Base-by-base conservation (phyloP, 2,329 filamentous ascomycete species). In the Aspergillus brunneoviolaceus region DNA sequence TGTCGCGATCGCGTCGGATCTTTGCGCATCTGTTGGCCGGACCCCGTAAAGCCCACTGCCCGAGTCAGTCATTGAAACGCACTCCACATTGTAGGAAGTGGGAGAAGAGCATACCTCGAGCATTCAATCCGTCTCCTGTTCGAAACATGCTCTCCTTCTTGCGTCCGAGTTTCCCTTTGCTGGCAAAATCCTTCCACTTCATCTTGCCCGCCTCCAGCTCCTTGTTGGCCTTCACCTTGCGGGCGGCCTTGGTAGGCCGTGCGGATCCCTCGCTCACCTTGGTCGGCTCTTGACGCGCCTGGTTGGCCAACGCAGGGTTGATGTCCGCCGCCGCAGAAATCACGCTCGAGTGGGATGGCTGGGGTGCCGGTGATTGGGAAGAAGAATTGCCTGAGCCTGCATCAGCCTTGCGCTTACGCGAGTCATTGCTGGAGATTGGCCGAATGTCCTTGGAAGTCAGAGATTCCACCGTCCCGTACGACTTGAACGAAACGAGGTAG, bases 121-220 rank as follows among this genome's bases (percentile, higher is more conserved):
- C 93, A 70, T 91, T 86, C 25, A 95, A 85, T 62, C 91, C 89
- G 33, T 96, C 92, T 0, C 92, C 92, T 2, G 93, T 97, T 51
- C 93, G 88, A 75, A 97, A 97, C 93, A 97, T 97, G 82, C 92
- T 96, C 52, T 96, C 91, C 79, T 96, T 96, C 78, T 96, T 96
- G 80, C 91, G 93, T n/a, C 81, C 79, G 61, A 80, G 74, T 72
- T 86, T 87, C 60, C 82, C 81, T 75, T 96, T 96, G 71, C 84
- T 82, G 65, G 87, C 90, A 76, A 96, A 99, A 65, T 96, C 91
- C 74, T 97, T 90, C 95, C 95, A 99, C 74, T 95, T 96, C 71
- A 80, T 90, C 81, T 96, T 96, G 71, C 90, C 89, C 64, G 88
- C 90, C 79, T 98, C 94, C 25, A 98, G 84, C 73, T 96, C 91